These are phyloP conservation scores for Sporobolomyces phaffii DNA, from an alignment of 768 basidiomycete species.

Conservation along the genomic window DNA sequence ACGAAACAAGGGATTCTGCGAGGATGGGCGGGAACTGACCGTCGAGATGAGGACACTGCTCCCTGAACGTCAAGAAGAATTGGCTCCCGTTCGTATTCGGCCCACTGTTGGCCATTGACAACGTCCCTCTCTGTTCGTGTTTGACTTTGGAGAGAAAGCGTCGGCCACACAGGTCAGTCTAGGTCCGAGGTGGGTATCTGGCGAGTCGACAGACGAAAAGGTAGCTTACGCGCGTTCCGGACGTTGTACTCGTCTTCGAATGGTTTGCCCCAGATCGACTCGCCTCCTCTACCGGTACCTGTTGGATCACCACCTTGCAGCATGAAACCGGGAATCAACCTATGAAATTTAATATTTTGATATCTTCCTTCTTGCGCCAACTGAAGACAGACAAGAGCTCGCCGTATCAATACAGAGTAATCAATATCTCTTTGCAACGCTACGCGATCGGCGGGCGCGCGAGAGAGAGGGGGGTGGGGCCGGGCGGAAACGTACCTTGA, in stretches of 20 bases:
- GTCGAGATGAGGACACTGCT: constrained; percentile 70
- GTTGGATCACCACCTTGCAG: constrained; percentile 98
- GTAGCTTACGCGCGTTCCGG: constrained; percentile 68
- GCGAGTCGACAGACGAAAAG: background rate
- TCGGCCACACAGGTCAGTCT: no score
- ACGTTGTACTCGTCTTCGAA: constrained; percentile 90
- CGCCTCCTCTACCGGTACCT: constrained; percentile 87
- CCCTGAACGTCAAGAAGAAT: constrained; percentile 84
- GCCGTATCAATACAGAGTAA: background rate
- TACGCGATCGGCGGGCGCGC: background rate
- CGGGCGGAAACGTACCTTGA: constrained; percentile 51
- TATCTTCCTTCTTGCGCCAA: constrained; percentile 86
- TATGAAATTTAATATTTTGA: constrained; percentile 80
- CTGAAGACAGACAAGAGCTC: constrained; percentile 38
- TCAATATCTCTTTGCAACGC: background rate
- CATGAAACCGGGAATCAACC: constrained; percentile 93
- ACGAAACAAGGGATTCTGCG: background rate
- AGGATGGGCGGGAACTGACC: constrained; percentile 65
- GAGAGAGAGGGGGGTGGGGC: background rate
- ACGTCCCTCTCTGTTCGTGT: constrained; percentile 61
- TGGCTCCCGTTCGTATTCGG: constrained; percentile 81
- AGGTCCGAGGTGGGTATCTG: no score
- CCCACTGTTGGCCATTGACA: constrained; percentile 96
- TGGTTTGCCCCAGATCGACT: constrained; percentile 88
- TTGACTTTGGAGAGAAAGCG: no score